Evolutionary conservation across 2,329 filamentous ascomycete species (phyloP), one percentile per base, ranked within the genome.

Genomic region (Stagonosporopsis chrysanthemi): DNA sequence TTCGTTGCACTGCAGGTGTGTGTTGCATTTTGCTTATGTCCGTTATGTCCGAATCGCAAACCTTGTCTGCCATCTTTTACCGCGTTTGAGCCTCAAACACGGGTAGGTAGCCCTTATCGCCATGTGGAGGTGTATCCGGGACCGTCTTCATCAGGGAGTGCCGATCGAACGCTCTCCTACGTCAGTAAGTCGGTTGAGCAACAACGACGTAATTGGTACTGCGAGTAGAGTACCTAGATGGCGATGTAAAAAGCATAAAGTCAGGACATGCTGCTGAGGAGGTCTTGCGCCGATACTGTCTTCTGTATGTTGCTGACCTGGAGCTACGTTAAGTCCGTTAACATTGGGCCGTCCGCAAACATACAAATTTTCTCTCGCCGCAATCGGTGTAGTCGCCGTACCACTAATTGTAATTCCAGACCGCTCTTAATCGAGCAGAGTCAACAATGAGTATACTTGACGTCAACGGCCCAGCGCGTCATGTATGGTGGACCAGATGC

Each of bases 161-260:
- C 5, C 9, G 36, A 12, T 39, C 17, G 19, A 39, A 11, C 19
- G 17, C 19, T 22, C 8, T 39, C 17, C 40, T 48, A 48, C 39
- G 49, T 49, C 26, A 45, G 19, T 38, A 4, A 31, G 36, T 42
- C 15, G 48, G 41, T 52, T 24, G 3, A 15, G 23, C 35, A 15
- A 52, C 29, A n/a, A 40, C 54, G 26, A 52, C 54, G 38, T 45
- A n/a, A 41, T 41, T 24, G 6, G 14, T 3, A 29, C 5, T 19
- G 15, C 12, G 43, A 46, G 47, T 43, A 52, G 48, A 52, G 54
- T 45, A 57, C 54, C 54, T 52, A 35, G 39, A 57, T 52, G 54
- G 54, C 36, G 42, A 24, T 40, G 17, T n/a, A 26, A 17, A 9
- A 39, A 22, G 33, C 26, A 52, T 57, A 57, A 52, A 57, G 43